phyloP scores from a whole-genome alignment of 352 stramenopile genomes.

The Phytophthora tentaculata region DNA sequence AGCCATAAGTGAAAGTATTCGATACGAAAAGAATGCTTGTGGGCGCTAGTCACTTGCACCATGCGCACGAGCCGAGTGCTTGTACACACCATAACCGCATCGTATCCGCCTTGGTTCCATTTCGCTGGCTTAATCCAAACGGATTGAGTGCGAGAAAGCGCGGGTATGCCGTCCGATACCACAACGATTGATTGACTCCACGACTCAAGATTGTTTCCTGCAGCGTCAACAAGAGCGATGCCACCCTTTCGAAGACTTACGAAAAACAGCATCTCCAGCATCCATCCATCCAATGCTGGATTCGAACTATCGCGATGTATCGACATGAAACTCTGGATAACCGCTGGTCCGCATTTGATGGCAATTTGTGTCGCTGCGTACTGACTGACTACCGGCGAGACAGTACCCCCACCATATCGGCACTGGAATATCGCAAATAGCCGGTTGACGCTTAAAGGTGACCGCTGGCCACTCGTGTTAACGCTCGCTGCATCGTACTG shows the following conservation, averaged over 20 bases:
- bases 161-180: slow-evolving; percentile 8
- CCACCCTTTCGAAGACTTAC: slow-evolving; percentile 13
- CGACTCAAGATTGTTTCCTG: slow-evolving; percentile 3
- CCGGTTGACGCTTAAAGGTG: background rate
- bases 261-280: slow-evolving; percentile 24
- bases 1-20: slow-evolving; percentile 12
- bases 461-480: background rate
- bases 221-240: slow-evolving; percentile 4
- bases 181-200: slow-evolving; percentile 12
- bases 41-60: slow-evolving; percentile 16
- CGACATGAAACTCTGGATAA: slow-evolving; percentile 12
- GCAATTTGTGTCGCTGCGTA: slow-evolving; percentile 13
- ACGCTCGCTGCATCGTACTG: background rate
- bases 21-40: slow-evolving; percentile 16
- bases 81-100: slow-evolving; percentile 27
- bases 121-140: slow-evolving; percentile 28
- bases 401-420: background rate
- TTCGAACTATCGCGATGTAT: slow-evolving; percentile 1
- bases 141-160: background rate
- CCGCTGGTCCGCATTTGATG: slow-evolving; percentile 4
- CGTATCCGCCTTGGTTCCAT: slow-evolving; percentile 23
- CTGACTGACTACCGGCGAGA: slow-evolving; percentile 1
- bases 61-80: slow-evolving; percentile 8
- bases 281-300: slow-evolving; percentile 19
- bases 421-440: background rate